These are phyloP conservation scores for Vachellia pachyceras DNA, from an alignment of 306 rosid species.

Conservation along the genomic window DNA sequence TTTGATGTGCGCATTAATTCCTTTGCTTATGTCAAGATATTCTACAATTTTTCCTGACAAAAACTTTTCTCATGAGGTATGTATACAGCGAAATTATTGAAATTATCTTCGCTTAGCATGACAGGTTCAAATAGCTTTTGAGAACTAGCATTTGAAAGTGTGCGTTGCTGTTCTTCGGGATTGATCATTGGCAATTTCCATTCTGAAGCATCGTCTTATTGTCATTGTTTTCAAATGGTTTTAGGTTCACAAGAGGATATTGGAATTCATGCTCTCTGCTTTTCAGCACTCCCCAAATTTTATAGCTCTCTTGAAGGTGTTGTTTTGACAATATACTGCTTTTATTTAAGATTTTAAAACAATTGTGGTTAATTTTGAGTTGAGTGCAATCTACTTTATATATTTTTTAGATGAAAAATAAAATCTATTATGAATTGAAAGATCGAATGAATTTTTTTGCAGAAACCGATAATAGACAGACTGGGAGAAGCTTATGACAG, in stretches of 20 bases:
- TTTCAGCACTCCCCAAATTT: conserved; percentile 84
- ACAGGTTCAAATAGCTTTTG: conserved; percentile 1
- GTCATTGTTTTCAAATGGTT: conserved; percentile 37
- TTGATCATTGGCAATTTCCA: background rate
- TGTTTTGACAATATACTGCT: conserved; percentile 22
- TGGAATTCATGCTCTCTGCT: conserved; percentile 89
- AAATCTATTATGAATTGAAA: conserved; percentile 3
- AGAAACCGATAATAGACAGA: conserved; percentile 95
- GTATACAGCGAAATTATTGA: background rate
- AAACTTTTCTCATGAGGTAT: conserved; percentile 80
- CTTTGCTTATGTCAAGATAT: conserved; percentile 87
- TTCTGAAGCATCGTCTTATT: background rate
- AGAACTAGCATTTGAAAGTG: conserved; percentile 27
- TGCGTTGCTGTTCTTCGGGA: background rate
- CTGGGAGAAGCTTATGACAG: conserved; percentile 92
- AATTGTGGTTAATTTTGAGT: conserved; percentile 16
- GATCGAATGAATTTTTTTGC: conserved; percentile 41
- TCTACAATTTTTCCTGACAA: conserved; percentile 85
- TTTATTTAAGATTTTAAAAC: conserved; percentile 24
- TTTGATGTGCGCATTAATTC: conserved; percentile 90
- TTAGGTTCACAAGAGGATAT: conserved; percentile 82
- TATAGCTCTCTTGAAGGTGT: conserved; percentile 89
- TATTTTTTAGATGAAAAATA: background rate
- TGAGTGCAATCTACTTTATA: conserved; percentile 15
- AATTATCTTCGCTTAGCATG: conserved; percentile 33